Evolutionary conservation across 2,329 filamentous ascomycete genomes (phyloP).

Genomic region (Arthrobotrys musiformis): DNA sequence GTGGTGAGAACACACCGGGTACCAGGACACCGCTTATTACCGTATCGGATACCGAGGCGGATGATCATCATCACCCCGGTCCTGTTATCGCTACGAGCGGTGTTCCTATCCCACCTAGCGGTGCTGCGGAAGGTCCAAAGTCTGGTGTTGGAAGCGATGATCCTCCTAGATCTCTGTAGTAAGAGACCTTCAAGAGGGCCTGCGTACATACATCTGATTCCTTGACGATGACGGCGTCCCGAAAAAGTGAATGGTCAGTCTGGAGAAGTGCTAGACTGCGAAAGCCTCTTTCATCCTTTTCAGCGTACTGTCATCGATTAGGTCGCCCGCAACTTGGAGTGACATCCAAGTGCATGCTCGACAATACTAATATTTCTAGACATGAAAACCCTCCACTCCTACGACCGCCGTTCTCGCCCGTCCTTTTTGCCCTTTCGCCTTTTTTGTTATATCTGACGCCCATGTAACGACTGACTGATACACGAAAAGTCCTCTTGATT

Average conservation of each 20-base stretch:
- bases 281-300: neutral
- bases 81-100: conserved; percentile 44
- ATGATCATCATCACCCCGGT: conserved; percentile 28
- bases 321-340: neutral
- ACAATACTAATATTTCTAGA: neutral
- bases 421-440: neutral
- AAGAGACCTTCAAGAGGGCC: neutral
- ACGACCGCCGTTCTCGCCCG: neutral
- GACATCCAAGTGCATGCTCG: neutral
- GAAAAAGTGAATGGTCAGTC: conserved; percentile 8
- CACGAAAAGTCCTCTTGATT: conserved; percentile 23
- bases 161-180: conserved; percentile 38
- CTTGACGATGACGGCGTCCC: neutral
- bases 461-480: neutral
- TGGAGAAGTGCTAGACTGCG: conserved; percentile 39
- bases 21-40: conserved; percentile 45
- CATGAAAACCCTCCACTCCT: neutral
- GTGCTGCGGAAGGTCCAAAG: conserved; percentile 28
- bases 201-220: neutral
- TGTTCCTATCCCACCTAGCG: conserved; percentile 41
- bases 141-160: conserved; percentile 37
- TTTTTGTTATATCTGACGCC: neutral
- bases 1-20: conserved; percentile 47
- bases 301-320: neutral
- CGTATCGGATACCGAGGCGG: conserved; percentile 44